Evolutionary conservation across 106 monocot species (phyloP).

Genomic region (Gastrodia elata): DNA sequence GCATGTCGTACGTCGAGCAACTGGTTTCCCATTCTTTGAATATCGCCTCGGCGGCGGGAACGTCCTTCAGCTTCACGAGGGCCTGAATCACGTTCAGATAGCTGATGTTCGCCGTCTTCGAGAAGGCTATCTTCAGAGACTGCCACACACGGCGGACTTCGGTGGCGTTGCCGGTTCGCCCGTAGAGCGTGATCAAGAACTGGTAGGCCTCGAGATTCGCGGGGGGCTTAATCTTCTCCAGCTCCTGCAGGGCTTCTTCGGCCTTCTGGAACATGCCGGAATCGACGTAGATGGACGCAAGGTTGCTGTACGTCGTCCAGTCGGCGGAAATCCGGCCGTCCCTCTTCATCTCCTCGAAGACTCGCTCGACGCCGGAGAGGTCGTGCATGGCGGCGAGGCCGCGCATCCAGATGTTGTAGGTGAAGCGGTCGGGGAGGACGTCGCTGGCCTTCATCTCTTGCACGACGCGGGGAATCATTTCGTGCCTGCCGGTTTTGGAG

Average conservation of each 20-base stretch:
- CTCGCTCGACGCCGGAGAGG: constrained; percentile 75
- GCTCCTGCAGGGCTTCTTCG: constrained; percentile 78
- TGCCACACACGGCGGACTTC: constrained; percentile 92
- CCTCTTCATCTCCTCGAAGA: constrained; percentile 95
- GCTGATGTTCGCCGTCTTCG: constrained; percentile 79
- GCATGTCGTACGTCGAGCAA: constrained; percentile 64
- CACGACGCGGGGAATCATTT: constrained; percentile 64
- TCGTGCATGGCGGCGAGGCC: constrained; percentile 59
- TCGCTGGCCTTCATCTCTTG: constrained; percentile 88
- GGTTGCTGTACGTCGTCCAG: constrained; percentile 94
- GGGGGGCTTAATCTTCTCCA: constrained; percentile 50
- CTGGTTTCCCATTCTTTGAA: constrained; percentile 94
- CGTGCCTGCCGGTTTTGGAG: constrained; percentile 51
- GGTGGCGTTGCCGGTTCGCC: constrained; percentile 59
- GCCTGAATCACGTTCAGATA: constrained; percentile 94
- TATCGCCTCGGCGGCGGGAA: constrained; percentile 71
- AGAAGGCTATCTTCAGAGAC: constrained; percentile 51
- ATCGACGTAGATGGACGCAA: constrained; percentile 84
- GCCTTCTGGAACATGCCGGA: constrained; percentile 76
- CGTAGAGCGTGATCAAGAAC: constrained; percentile 84
- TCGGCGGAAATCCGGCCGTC: constrained; percentile 78
- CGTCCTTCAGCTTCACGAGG: constrained; percentile 73
- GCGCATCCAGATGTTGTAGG: constrained; percentile 97
- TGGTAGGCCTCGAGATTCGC: constrained; percentile 70
- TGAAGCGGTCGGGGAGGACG: constrained; percentile 71